Conservation (phyloP, 2,329 filamentous ascomycete genomes). For the Graphium sp. region DNA sequence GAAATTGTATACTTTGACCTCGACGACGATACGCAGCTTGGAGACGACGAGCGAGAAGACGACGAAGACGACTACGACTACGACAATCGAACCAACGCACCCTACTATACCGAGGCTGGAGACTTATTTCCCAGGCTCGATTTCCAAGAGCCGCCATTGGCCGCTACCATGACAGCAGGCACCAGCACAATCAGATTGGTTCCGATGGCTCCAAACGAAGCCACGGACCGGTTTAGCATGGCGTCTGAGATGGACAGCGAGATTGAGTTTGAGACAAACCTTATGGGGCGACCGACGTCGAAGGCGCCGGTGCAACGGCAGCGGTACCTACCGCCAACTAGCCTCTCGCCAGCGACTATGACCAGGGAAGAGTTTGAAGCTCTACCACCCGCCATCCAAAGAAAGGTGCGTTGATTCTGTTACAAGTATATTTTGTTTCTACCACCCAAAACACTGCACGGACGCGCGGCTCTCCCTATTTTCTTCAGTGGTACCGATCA, state of each 20-base stretch:
- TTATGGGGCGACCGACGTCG: background rate
- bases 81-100: too few relatives aligned
- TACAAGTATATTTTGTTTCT: conserved; percentile 6
- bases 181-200: background rate
- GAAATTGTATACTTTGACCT: too few relatives aligned
- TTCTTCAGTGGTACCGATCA: too few relatives aligned
- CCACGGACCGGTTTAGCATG: background rate
- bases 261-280: background rate
- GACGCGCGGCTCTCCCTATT: background rate
- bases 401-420: conserved; percentile 30
- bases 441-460: conserved; percentile 1
- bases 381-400: conserved; percentile 34
- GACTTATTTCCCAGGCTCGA: too few relatives aligned
- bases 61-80: too few relatives aligned
- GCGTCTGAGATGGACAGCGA: background rate
- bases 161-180: background rate
- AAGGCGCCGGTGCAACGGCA: background rate
- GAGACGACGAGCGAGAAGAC: too few relatives aligned
- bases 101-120: too few relatives aligned
- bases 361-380: conserved; percentile 27
- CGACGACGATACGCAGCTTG: too few relatives aligned
- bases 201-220: background rate
- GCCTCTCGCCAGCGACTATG: conserved; percentile 8
- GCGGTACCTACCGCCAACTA: background rate
- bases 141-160: too few relatives aligned